phyloP scores from a whole-genome alignment of 1,284 basidiomycete species.

The Phylloboletellus chloephorus region DNA sequence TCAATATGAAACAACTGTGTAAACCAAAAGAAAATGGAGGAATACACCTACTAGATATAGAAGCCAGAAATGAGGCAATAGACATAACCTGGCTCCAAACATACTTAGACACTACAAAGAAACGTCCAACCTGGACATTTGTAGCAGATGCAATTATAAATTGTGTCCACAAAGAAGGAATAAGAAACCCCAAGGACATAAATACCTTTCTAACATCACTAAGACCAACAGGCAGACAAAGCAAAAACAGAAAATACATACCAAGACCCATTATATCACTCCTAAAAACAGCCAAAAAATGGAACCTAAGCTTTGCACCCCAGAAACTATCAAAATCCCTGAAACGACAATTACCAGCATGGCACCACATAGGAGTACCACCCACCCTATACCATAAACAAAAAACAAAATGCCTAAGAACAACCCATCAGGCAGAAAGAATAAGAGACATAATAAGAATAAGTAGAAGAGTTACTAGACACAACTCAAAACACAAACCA shows the following conservation, averaged over 20 bases:
- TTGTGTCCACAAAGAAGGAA: background rate
- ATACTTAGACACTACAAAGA: background rate
- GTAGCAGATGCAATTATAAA: background rate
- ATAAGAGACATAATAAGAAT: background rate
- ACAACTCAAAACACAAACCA: background rate
- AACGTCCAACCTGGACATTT: background rate
- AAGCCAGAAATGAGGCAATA: background rate
- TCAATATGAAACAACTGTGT: too few species aligned
- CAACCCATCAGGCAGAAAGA: background rate
- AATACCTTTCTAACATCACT: conserved; percentile 1
- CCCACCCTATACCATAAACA: background rate
- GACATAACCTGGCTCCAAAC: background rate
- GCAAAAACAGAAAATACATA: background rate
- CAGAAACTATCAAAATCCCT: conserved; percentile 7
- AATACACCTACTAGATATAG: background rate
- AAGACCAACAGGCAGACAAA: background rate
- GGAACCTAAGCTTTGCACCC: conserved; percentile 1
- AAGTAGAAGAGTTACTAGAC: background rate
- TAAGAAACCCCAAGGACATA: background rate
- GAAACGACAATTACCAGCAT: conserved; percentile 14
- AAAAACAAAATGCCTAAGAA: background rate
- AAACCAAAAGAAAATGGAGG: background rate
- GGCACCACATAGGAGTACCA: conserved; percentile 10
- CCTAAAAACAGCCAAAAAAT: background rate
- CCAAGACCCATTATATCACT: background rate